Base-by-base conservation (phyloP, 495 filamentous ascomycete species). In the Acidomyces sp. region DNA sequence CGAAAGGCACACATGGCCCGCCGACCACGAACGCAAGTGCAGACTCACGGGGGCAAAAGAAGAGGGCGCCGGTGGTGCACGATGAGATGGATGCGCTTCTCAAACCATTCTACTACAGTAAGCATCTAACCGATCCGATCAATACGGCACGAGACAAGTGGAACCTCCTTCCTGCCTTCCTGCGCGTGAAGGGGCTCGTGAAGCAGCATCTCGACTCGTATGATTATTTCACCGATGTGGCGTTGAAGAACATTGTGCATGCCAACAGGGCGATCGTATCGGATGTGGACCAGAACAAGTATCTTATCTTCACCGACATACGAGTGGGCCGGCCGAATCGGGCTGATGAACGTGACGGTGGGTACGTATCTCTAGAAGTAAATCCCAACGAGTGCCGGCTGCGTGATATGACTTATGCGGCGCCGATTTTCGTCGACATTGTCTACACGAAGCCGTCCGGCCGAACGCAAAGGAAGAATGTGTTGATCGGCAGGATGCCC, bases 151-250 rank as follows among this genome's bases (percentile, higher is more conserved):
- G 69, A 42, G 87, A 96, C 62, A 96, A 96, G 68, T 95, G 85
- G 77, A 95, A 95, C 55, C 65, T 99, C 18, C 65, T 99, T 13
- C 92, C 90, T 0, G 88, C 90, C 3, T 99, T 96, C 55, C 67
- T 99, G 34, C 94, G 94, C 56, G 86, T 94, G 52, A 99, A 99
- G 60, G 90, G 86, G 26, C 62, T 94, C 41, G 84, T 93, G 33
- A 93, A 93, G 62, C 86, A 94, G 60, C 90, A 99, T 60, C 88
- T 96, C 60, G 92, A 99, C 63, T 96, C 90, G 22, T 99, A 82
- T 71, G 93, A 99, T 62, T 93, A 82, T 60, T 93, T 99, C 51
- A 77, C 95, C 38, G 83, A 96, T 41, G 78, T 87, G 15, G 86
- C 93, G 54, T 71, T 99, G 58, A 93, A 94, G 61, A 83, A 95